Conservation (phyloP, 371 early-diverging fungal genomes). For the Entomophthora muscae region DNA sequence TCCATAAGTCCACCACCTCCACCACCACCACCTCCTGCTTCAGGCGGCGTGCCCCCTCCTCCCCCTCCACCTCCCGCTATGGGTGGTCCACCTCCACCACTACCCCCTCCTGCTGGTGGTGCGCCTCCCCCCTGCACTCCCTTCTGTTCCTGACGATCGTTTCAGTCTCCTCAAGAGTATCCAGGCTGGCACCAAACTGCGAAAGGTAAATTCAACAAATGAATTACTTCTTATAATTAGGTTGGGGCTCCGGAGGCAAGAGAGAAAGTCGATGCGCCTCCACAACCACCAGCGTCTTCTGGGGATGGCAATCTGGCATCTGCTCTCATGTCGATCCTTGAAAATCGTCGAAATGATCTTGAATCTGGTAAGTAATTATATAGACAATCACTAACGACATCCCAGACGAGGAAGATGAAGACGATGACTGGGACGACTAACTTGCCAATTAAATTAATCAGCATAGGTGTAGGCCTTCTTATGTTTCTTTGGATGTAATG, state of each 20-base stretch:
- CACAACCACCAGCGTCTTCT: neutral
- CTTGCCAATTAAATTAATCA: neutral
- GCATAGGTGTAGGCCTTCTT: no score
- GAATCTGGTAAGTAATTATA: neutral
- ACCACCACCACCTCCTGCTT: neutral
- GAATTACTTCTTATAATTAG: neutral
- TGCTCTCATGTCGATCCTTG: neutral
- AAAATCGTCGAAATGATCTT: neutral
- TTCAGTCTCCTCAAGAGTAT: neutral
- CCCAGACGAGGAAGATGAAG: conserved; percentile 2
- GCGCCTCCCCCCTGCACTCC: no score
- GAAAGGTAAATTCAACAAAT: neutral
- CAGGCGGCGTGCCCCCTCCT: neutral
- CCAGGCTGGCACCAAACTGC: neutral
- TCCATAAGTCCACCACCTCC: neutral
- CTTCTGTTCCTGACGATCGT: neutral
- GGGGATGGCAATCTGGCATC: neutral
- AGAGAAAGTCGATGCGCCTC: neutral
- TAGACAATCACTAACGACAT: neutral
- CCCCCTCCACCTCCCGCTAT: neutral
- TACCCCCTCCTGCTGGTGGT: neutral
- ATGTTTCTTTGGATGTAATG: no score
- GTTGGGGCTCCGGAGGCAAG: neutral
- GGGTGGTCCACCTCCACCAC: neutral
- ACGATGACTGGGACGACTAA: conserved; percentile 4